phyloP scores from a whole-genome alignment of 441 rosid species.

The Hura crepitans region DNA sequence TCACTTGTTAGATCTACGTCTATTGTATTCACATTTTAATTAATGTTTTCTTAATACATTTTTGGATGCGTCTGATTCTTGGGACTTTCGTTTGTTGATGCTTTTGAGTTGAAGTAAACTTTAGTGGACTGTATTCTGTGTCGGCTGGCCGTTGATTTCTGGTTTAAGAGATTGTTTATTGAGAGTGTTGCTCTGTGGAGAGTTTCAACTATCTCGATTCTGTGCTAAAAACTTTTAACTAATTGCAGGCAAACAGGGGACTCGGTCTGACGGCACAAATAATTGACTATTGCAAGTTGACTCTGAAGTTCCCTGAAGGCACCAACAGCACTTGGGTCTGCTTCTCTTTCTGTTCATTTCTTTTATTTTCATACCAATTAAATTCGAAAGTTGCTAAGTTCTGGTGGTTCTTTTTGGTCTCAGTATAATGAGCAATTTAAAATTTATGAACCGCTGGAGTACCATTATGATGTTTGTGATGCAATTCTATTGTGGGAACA shows the following conservation, averaged over 20 bases:
- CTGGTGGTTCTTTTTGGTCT: slow-evolving; percentile 22
- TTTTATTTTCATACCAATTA: background rate
- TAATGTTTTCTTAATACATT: background rate
- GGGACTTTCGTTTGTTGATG: background rate
- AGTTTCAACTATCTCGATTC: background rate
- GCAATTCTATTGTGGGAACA: slow-evolving; percentile 93
- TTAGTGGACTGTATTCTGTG: background rate
- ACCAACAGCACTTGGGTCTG: slow-evolving; percentile 96
- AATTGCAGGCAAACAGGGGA: slow-evolving; percentile 77
- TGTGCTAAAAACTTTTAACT: background rate
- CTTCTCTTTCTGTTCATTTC: slow-evolving; percentile 13
- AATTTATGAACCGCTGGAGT: slow-evolving; percentile 81
- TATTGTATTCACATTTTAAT: background rate
- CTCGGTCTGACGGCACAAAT: slow-evolving; percentile 75
- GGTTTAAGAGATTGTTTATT: background rate
- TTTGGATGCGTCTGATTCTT: slow-evolving; percentile 5
- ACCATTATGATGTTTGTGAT: slow-evolving; percentile 78
- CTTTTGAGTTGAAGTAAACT: background rate
- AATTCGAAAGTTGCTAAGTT: background rate
- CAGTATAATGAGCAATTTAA: slow-evolving; percentile 92
- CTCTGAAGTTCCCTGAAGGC: slow-evolving; percentile 85
- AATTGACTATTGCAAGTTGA: slow-evolving; percentile 70
- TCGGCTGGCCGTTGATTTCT: background rate
- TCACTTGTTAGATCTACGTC: background rate
- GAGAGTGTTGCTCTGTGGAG: background rate